Evolutionary conservation across 2,329 filamentous ascomycete genomes (phyloP), one percentile per base, ranked within the genome.

Genomic region (Colletotrichum truncatum): DNA sequence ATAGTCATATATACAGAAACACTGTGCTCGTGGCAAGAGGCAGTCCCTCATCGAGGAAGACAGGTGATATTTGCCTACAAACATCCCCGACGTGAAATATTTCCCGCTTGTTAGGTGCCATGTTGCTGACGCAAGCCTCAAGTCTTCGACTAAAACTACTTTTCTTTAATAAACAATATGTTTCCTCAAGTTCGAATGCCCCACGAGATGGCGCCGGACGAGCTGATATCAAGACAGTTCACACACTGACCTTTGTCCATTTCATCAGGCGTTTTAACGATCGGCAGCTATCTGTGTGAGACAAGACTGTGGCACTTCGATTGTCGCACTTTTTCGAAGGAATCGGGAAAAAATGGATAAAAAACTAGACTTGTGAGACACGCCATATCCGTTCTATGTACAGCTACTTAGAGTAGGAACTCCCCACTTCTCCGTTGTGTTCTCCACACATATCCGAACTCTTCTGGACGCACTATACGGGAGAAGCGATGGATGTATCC

Each of bases 391-490:
- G 28, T 30, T 16, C n/a, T 30, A 10, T 49, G 14, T 30, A n/a
- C n/a, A 9, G 8, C 12, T 39, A 39, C 30, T 41, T 30, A 7
- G 6, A n/a, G n/a, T n/a, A n/a, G n/a, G n/a, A n/a, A n/a, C 21
- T 36, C 34, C 7, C 23, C 34, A 41, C 25, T 30, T 39, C 21
- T 41, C 51, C 51, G 51, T 54, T 5, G 8, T 4, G 9, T 10
- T 18, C 36, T 54, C 51, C 36, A 34, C 51, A 41, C 51, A 54
- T 54, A 54, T 54, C 51, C 51, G 51, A 26, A 12, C 38, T 12
- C 26, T 26, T 45, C 38, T 38, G 52, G 52, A 4, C 6, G 21
- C n/a, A n/a, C n/a, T n/a, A n/a, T n/a, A n/a, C 38, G 25, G 16
- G 36, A 36, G 38, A 43, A 55, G 43, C 52, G 18, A 9, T 21